Evolutionary conservation across 495 filamentous ascomycete species (phyloP).

Genomic region (Patellaria atrata): DNA sequence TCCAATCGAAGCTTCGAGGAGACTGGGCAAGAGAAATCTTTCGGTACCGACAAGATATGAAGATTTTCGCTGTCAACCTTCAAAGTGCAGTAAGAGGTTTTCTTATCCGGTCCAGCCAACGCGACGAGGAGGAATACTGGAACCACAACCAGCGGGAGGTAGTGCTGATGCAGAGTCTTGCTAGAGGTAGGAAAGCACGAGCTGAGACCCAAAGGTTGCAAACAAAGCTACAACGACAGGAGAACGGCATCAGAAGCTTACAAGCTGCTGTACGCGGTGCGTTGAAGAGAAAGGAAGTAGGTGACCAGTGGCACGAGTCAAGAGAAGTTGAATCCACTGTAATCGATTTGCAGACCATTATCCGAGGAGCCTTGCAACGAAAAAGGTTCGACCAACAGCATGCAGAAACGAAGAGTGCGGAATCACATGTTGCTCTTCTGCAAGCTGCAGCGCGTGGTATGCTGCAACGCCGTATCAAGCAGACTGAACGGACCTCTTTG

Average conservation of each 20-base stretch:
- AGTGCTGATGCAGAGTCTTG: constrained; percentile 66
- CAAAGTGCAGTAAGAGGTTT: constrained; percentile 74
- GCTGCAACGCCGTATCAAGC: constrained; percentile 21
- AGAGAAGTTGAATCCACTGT: constrained; percentile 35
- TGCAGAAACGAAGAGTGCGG: constrained; percentile 34
- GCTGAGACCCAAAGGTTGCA: constrained; percentile 49
- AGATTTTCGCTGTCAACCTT: constrained; percentile 54
- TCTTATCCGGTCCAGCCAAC: constrained; percentile 50
- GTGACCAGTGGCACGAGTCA: constrained; percentile 25
- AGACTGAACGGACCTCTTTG: constrained; percentile 22
- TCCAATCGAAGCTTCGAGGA: constrained; percentile 76
- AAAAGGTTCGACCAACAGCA: constrained; percentile 33
- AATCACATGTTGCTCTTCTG: constrained; percentile 40
- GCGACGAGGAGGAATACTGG: constrained; percentile 48
- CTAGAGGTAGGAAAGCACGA: constrained; percentile 63
- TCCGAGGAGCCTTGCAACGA: constrained; percentile 45
- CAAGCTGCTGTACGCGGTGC: constrained; percentile 35
- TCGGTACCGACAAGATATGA: constrained; percentile 66
- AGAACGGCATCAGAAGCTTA: constrained; percentile 41
- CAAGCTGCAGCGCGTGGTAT: constrained; percentile 44
- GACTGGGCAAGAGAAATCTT: constrained; percentile 63
- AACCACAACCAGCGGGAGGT: constrained; percentile 57
- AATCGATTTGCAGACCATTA: constrained; percentile 51
- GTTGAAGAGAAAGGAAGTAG: constrained; percentile 23
- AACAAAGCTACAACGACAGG: constrained; percentile 42